Evolutionary conservation across 106 monocot species (phyloP), one percentile per base, ranked within the genome.

Genomic region (Allium cepa): DNA sequence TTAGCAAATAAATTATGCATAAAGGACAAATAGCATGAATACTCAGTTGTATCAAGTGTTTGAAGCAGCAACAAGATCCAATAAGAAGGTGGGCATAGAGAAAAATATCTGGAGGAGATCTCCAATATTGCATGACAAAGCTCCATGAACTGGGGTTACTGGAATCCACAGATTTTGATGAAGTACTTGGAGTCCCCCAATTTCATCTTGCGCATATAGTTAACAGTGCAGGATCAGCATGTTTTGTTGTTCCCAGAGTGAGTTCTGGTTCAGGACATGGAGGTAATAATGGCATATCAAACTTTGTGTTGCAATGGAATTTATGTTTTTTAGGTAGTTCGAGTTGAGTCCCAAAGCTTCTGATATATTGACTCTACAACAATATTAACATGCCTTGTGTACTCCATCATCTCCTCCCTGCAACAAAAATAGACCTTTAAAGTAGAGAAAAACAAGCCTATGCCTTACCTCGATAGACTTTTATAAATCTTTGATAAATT

Each of bases 251-350:
- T 8, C 93, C 93, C 14, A 93, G 56, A 8, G 93, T 76, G 7
- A 89, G 78, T 11, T 83, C 69, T 8, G 88, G 86, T 69, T 93
- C 74, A 7, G 88, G 88, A 64, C 93, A 93, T 9, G 86, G 72
- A 26, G 93, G 62, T 88, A 93, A 51, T 88, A 93, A 49, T 93
- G 80, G 16, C 17, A 71, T 8, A 78, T 10, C 13, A 84, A 10
- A 50, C 36, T 28, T 27, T 79, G 79, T 11, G 78, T 81, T 52
- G 74, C 52, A 18, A 16, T 60, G 55, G 83, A 88, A 0, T 84
- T 79, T 53, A 86, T 75, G 14, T 77, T 86, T 7, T 64, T 75
- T 7, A 93, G 49, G 27, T 86, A 70, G n/a, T 49, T 60, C 0
- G 75, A 26, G 0, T 68, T 56, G 3, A 93, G 79, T 9, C 65